Evolutionary conservation across 2,329 filamentous ascomycete genomes (phyloP), one percentile per base, ranked within the genome.

Genomic region (Apiospora aurea): DNA sequence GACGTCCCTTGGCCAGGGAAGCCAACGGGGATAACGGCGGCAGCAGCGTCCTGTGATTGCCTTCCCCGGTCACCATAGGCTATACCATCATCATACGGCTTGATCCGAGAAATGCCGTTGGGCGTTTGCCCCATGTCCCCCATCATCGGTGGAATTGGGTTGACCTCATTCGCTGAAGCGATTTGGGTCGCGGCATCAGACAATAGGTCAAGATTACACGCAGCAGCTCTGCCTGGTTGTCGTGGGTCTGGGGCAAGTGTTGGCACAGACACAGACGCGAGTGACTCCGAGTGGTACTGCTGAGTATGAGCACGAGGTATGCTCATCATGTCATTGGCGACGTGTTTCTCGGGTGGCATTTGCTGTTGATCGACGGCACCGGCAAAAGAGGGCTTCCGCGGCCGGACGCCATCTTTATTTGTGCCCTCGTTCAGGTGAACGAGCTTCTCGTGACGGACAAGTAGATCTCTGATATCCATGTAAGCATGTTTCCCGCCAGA

Each of bases 401-500:
- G 83, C 70, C 87, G 83, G 76, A 77, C 82, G 74, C 82, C 85
- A 77, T 90, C 87, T 75, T 88, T 89, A 79, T 82, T 86, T 75
- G 79, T 79, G 41, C 85, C 86, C 80, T 90, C 88, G 81, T 88
- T 90, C 78, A 90, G 85, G 79, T 91, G 89, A 76, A 90, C 88
- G 76, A 91, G 87, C 81, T 90, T 91, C 82, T 90, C 88, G 81
- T 91, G 89, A 74, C 89, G 86, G 74, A 90, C 88, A 75, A 91
- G 85, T 73, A 91, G 86, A 80, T 91, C 89, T 75, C 89, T 91
- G 82, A 88, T 89, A 82, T 90, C 85, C 87, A 89, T 90, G 83
- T 88, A 87, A 89, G 87, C 82, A 83, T 82, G 77, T 78, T 78
- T 77, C 77, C 79, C 72, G 69, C 69, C 75, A 67, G n/a, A 71